These are phyloP conservation scores for Mallotus nudiflorus DNA, from an alignment of 345 rosid genomes.

Conservation along the genomic window DNA sequence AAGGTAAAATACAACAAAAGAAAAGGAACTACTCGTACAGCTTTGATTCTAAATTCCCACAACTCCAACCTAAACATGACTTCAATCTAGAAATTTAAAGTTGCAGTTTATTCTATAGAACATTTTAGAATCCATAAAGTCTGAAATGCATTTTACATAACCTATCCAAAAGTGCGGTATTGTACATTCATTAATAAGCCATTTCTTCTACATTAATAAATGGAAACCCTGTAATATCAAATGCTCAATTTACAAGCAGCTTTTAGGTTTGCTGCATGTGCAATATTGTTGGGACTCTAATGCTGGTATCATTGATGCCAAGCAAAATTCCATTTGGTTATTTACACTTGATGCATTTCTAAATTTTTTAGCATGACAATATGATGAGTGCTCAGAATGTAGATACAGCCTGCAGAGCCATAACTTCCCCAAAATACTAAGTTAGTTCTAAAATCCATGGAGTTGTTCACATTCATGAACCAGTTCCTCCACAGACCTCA, in stretches of 20 bases:
- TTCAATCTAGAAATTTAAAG: not conserved
- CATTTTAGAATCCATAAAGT: not conserved
- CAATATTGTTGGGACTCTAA: not conserved
- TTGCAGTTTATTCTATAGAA: not conserved
- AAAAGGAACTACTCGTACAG: no score
- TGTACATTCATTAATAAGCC: no score
- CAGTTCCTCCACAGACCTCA: no score
- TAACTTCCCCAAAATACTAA: no score
- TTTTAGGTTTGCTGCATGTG: not conserved
- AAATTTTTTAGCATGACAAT: no score
- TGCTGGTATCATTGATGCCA: no score
- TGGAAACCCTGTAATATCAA: not conserved
- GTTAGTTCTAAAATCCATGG: no score
- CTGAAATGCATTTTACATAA: not conserved
- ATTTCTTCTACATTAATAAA: no score
- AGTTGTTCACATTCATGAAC: no score
- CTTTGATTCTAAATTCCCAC: not conserved
- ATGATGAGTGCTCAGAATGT: not conserved
- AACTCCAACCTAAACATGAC: not conserved
- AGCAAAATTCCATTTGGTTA: not conserved
- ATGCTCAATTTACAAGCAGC: not conserved
- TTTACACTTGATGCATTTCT: not conserved
- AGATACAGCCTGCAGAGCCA: not conserved
- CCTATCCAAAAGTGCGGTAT: no score
- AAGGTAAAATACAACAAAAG: not conserved